A percentile compares a stretch with the other conserved stretches of the same genome.
These are phyloP conservation scores for Pezicula neosporulosa DNA, from an alignment of 2,329 filamentous ascomycete genomes.

Conservation along the genomic window DNA sequence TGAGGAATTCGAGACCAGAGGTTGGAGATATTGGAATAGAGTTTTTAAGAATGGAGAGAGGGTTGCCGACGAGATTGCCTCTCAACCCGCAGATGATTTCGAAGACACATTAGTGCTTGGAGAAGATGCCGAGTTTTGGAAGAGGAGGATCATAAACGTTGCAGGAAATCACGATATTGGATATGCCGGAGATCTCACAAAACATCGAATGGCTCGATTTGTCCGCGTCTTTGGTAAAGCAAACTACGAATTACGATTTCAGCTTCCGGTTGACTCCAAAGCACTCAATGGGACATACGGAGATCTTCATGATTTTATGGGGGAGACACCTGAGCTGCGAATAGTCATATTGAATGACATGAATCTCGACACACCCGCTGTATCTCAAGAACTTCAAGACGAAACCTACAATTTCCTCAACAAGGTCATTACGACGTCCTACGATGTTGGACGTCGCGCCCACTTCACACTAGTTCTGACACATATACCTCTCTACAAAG, in stretches of 20 bases:
- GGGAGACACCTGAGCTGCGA: constrained; percentile 61
- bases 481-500: constrained; percentile 87
- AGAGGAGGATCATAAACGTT: constrained; percentile 78
- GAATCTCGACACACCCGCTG: constrained; percentile 84
- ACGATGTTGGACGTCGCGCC: constrained; percentile 56
- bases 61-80: constrained; percentile 54
- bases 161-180: constrained; percentile 96
- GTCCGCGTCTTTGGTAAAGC: constrained; percentile 80
- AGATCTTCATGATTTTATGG: constrained; percentile 39
- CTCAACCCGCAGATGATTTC: constrained; percentile 40
- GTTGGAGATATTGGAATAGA: constrained; percentile 73
- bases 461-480: constrained; percentile 84
- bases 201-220: constrained; percentile 74
- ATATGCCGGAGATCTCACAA: constrained; percentile 86
- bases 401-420: constrained; percentile 78
- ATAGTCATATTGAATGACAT: constrained; percentile 88
- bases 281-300: constrained; percentile 32
- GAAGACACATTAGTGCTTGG: constrained; percentile 24
- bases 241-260: constrained; percentile 85
- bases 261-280: constrained; percentile 44
- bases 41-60: constrained; percentile 69
- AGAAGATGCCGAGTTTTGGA: constrained; percentile 57
- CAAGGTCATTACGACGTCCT: constrained; percentile 58
- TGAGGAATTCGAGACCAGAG: constrained; percentile 74
- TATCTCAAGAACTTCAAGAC: constrained; percentile 63